phyloP scores from a whole-genome alignment of 768 basidiomycete genomes.

The Pulveroboletus sp. region DNA sequence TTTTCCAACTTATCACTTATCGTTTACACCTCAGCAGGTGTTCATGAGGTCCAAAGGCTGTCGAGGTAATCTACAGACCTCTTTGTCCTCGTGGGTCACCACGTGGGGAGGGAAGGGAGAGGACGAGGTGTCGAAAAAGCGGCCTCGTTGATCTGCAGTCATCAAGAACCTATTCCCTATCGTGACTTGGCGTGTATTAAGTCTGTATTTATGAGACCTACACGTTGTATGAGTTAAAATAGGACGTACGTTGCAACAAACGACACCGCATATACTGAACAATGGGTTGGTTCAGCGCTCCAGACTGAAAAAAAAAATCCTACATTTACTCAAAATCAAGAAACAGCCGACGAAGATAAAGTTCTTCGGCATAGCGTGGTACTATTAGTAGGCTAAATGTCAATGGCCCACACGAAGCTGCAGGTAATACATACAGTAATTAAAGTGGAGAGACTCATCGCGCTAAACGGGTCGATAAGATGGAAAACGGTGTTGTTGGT shows the following conservation, averaged over 20 bases:
- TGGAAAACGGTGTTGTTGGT: background rate
- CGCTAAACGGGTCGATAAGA: conserved; percentile 14
- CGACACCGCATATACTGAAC: conserved; percentile 56
- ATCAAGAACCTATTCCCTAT: conserved; percentile 16
- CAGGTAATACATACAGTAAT: conserved; percentile 43
- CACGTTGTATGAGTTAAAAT: background rate
- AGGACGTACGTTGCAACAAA: conserved; percentile 55
- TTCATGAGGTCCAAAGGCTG: background rate
- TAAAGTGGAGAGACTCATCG: conserved; percentile 42
- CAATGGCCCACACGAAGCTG: background rate
- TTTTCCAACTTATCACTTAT: too few species aligned
- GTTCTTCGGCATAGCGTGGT: conserved; percentile 48
- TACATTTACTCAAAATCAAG: conserved; percentile 63
- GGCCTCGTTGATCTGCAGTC: conserved; percentile 7
- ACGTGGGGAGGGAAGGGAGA: background rate
- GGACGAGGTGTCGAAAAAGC: conserved; percentile 1
- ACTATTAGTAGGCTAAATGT: conserved; percentile 34
- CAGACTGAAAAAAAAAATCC: conserved; percentile 17
- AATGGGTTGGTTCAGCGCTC: conserved; percentile 1
- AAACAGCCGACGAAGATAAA: conserved; percentile 58
- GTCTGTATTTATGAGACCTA: conserved; percentile 31
- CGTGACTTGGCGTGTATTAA: conserved; percentile 53
- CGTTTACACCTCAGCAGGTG: background rate
- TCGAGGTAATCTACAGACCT: conserved; percentile 6
- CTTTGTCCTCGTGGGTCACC: background rate